Evolutionary conservation across 2,329 filamentous ascomycete species (phyloP), one percentile per base, ranked within the genome.

Genomic region (Apiospora kogelbergensis): DNA sequence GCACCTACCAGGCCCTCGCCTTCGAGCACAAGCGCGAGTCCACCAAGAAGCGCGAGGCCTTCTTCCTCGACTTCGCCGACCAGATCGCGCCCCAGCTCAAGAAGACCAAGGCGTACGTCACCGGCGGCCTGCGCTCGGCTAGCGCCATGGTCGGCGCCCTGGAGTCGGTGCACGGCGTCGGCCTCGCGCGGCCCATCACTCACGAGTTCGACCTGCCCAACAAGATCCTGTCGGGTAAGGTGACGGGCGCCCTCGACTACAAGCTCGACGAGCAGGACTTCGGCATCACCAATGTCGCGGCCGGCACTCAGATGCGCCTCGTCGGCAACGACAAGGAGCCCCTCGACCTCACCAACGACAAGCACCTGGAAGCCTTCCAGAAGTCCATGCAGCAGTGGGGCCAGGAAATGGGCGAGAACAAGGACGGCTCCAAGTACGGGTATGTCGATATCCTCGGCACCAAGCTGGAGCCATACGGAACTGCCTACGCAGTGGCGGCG

Each of bases 1-100:
- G 91, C 0, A 86, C 78, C 0, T 90, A 86, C 71, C 86, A 90
- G 72, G 78, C 88, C 68, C 83, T 87, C 0, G 73, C 71, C 66
- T 85, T 87, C 74, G 66, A 75, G 69, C 67, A 73, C 45, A 68
- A 63, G 57, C 68, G 65, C 9, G 79, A 80, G 26, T 81, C 82
- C 6, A 89, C 88, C 0, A 78, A 80, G 15, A 83, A 84, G 0
- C 84, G 90, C 9, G 90, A 93, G 73, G 88, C 89, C 0, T 92
- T 90, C 81, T 93, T 93, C 79, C 80, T 92, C 1, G 86, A 91
- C 63, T 92, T 92, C 71, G 87, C 88, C 0, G 84, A 89, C 69
- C 73, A 77, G 70, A 84, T 90, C 74, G 78, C 84, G 30, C 80
- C 79, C 0, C 72, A 74, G 44, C 73, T 83, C 13, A 80, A 71